These are phyloP conservation scores for Calocera cornea DNA, from an alignment of 768 basidiomycete species.

Conservation along the genomic window DNA sequence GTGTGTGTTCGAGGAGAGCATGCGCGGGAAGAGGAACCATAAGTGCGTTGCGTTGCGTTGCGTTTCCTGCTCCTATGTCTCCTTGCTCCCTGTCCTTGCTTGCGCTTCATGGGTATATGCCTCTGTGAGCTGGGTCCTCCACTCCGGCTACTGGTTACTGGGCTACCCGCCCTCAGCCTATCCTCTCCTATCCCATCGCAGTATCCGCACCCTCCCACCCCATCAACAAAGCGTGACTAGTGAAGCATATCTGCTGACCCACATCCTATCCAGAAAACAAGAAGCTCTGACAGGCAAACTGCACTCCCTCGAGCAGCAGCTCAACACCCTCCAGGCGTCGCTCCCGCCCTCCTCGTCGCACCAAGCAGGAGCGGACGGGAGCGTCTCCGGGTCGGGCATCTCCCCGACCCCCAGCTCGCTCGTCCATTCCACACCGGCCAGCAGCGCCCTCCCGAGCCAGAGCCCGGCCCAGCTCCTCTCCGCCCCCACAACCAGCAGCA, in stretches of 20 bases:
- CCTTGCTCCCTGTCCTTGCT: no score
- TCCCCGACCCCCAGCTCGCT: not conserved
- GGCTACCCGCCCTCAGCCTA: slow-evolving; percentile 45
- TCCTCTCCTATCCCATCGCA: not conserved
- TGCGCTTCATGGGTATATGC: no score
- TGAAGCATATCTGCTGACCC: no score
- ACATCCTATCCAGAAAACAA: slow-evolving; percentile 1
- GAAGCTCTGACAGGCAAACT: not conserved
- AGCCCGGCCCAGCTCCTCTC: slow-evolving; percentile 14
- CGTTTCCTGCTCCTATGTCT: no score
- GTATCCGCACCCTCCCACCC: not conserved
- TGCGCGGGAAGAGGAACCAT: slow-evolving; percentile 78
- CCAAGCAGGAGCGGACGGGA: not conserved
- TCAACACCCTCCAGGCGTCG: not conserved
- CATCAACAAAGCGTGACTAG: not conserved
- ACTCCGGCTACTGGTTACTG: not conserved
- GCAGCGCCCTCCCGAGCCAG: slow-evolving; percentile 18
- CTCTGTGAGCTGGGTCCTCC: no score
- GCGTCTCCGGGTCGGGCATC: not conserved
- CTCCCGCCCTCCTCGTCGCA: not conserved
- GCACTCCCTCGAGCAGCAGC: not conserved
- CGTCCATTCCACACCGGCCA: slow-evolving; percentile 15
- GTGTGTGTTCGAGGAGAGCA: slow-evolving; percentile 93
- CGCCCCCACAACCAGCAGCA: slow-evolving; percentile 23
- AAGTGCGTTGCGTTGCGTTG: no score